Conservation (phyloP, 2,329 filamentous ascomycete species). For the Fusarium incarnatum region DNA sequence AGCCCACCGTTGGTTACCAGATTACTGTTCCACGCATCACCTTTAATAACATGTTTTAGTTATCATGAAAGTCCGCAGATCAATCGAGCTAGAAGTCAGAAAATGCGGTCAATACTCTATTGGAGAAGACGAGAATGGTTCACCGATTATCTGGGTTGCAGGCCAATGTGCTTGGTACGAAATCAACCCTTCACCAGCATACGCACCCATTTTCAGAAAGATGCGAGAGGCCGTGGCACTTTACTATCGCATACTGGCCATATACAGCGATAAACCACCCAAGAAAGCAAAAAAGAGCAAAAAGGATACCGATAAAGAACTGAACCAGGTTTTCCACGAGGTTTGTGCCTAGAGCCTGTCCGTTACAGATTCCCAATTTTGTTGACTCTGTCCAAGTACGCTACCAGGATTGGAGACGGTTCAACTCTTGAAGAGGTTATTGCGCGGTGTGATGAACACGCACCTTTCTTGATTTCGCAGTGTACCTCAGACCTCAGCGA, state of each 20-base stretch:
- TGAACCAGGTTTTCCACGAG: constrained; percentile 50
- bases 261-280: constrained; percentile 57
- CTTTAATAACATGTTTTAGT: constrained; percentile 45
- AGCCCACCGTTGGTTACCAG: constrained; percentile 51
- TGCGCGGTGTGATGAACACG: constrained; percentile 60
- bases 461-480: constrained; percentile 64
- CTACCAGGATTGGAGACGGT: constrained; percentile 64
- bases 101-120: constrained; percentile 64
- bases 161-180: constrained; percentile 74
- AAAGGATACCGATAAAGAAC: constrained; percentile 47
- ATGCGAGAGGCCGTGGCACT: constrained; percentile 73
- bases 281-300: constrained; percentile 48
- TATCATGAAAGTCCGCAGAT: constrained; percentile 48
- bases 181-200: constrained; percentile 69
- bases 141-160: constrained; percentile 72
- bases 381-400: constrained; percentile 55
- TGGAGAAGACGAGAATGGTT: constrained; percentile 60
- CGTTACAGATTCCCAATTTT: background rate
- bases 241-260: constrained; percentile 71
- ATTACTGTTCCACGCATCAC: background rate
- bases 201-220: constrained; percentile 65
- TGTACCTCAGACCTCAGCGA: constrained; percentile 54
- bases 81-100: constrained; percentile 64
- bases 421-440: constrained; percentile 62
- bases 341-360: constrained; percentile 30